Evolutionary conservation across 352 stramenopile genomes (phyloP).

Genomic region (Phytophthora citricola): DNA sequence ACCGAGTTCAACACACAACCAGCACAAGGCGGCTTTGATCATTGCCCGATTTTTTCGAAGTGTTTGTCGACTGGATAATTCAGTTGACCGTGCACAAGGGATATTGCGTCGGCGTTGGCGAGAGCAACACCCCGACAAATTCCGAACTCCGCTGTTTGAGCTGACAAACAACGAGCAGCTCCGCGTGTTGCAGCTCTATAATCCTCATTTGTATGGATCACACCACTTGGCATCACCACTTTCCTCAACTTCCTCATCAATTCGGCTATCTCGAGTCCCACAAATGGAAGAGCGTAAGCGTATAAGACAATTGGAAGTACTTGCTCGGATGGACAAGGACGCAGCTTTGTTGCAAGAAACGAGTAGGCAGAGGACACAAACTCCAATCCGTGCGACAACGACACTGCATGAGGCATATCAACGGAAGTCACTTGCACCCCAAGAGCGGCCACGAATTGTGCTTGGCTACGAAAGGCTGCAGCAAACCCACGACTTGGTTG

Average conservation of each 20-base stretch:
- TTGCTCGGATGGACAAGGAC: slow-evolving; percentile 30
- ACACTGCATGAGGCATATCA: slow-evolving; percentile 33
- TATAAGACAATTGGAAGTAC: slow-evolving; percentile 26
- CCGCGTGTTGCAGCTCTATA: slow-evolving; percentile 66
- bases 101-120: slow-evolving; percentile 44
- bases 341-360: slow-evolving; percentile 30
- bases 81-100: slow-evolving; percentile 28
- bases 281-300: slow-evolving; percentile 36
- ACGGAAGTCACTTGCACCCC: slow-evolving; percentile 13
- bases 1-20: slow-evolving; percentile 5
- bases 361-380: slow-evolving; percentile 24
- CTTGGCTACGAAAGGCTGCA: slow-evolving; percentile 13
- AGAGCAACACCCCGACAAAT: slow-evolving; percentile 32
- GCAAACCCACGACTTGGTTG: slow-evolving; percentile 5
- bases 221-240: slow-evolving; percentile 20
- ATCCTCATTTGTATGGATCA: slow-evolving; percentile 57
- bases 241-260: slow-evolving; percentile 17
- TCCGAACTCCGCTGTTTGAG: slow-evolving; percentile 25
- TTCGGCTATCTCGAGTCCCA: slow-evolving; percentile 22
- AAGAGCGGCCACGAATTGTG: slow-evolving; percentile 18
- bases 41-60: slow-evolving; percentile 66
- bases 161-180: slow-evolving; percentile 57
- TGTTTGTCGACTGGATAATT: slow-evolving; percentile 36
- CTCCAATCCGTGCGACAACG: slow-evolving; percentile 5
- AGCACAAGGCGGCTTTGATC: slow-evolving; percentile 55